phyloP scores from a whole-genome alignment of 1,284 basidiomycete genomes.

The Earliella scabrosa region DNA sequence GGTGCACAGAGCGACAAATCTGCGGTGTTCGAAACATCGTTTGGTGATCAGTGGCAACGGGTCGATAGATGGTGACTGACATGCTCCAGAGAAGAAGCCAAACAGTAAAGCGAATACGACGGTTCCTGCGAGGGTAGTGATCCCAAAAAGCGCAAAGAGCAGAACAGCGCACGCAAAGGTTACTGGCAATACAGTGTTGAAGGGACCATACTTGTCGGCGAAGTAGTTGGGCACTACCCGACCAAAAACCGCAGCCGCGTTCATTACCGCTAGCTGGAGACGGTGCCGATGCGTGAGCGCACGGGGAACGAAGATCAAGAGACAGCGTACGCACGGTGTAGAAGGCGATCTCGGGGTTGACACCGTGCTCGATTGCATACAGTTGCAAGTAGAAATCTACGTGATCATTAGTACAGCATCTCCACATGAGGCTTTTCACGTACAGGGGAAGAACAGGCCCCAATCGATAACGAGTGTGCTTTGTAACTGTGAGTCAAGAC shows the following conservation, averaged over 20 bases:
- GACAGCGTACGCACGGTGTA: conserved; percentile 22
- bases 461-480: conserved; percentile 6
- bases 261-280: conserved; percentile 28
- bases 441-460: conserved; percentile 17
- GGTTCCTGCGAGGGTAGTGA: conserved; percentile 14
- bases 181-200: conserved; percentile 25
- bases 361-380: conserved; percentile 27
- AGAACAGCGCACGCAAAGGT: conserved; percentile 13
- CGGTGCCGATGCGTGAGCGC: not conserved
- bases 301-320: not conserved
- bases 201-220: conserved; percentile 26
- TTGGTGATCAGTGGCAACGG: not conserved
- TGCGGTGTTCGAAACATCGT: not conserved
- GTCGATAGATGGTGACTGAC: conserved; percentile 11
- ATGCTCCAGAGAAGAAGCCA: conserved; percentile 31
- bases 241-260: conserved; percentile 22
- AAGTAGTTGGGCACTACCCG: conserved; percentile 25
- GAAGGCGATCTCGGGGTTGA: conserved; percentile 26
- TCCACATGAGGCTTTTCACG: not conserved
- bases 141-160: conserved; percentile 30
- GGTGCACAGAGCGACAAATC: not conserved
- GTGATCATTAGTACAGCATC: not conserved
- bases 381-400: conserved; percentile 32
- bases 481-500: not conserved
- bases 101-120: conserved; percentile 29